Percentiles rank a stretch among this genome's conserved stretches.
Evolutionary conservation across 2,329 filamentous ascomycete genomes (phyloP).

Genomic region (Colletotrichum filicis): DNA sequence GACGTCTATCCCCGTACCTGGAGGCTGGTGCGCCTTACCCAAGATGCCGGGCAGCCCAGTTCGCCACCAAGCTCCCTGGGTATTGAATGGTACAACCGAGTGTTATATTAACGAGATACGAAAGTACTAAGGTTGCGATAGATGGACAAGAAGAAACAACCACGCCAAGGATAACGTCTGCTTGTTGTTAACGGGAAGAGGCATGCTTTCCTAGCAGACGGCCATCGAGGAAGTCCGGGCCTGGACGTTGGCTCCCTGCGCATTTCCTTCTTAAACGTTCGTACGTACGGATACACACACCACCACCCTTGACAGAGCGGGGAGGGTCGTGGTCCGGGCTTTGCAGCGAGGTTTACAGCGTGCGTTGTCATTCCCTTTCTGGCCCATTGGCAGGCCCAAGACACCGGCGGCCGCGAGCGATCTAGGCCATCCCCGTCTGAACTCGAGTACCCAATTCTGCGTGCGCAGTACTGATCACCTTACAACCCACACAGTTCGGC

Average conservation of each 20-base stretch:
- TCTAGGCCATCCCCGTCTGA: background rate
- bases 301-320: background rate
- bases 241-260: background rate
- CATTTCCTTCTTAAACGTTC: background rate
- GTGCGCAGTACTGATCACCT: background rate
- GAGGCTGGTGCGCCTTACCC: background rate
- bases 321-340: background rate
- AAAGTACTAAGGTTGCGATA: background rate
- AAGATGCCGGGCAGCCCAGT: background rate
- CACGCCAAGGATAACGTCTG: background rate
- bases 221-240: background rate
- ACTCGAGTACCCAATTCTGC: background rate
- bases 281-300: background rate
- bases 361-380: background rate
- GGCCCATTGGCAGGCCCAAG: background rate
- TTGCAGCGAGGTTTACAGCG: slow-evolving; percentile 3
- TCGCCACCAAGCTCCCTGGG: no score
- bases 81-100: background rate
- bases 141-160: background rate
- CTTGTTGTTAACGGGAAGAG: background rate
- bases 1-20: background rate
- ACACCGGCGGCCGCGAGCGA: background rate
- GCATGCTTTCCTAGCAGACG: background rate
- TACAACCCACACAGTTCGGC: background rate
- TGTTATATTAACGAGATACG: background rate